Conservation (phyloP, 2,329 filamentous ascomycete species). For the Ceratocystis eucalypticola region DNA sequence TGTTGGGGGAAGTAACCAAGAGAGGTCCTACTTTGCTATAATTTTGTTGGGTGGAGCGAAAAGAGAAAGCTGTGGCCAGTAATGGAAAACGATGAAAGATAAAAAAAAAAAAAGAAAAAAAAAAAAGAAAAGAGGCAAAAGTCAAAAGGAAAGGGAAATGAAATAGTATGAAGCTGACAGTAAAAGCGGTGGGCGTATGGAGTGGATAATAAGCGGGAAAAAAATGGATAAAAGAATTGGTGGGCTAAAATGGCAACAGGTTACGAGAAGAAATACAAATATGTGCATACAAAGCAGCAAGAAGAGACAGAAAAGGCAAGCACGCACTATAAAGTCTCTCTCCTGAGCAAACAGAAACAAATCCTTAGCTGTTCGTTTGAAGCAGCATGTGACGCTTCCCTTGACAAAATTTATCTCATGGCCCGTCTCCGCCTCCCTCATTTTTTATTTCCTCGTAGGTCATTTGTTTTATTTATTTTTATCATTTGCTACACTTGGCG, state of each 20-base stretch:
- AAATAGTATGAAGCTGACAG: not conserved
- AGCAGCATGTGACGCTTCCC: not conserved
- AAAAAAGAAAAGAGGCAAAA: not conserved
- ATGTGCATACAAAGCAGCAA: too few species aligned
- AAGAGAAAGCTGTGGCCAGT: not conserved
- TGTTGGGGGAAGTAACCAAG: not conserved
- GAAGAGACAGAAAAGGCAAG: not conserved
- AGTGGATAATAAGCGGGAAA: too few species aligned
- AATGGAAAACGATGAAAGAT: not conserved
- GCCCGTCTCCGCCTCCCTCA: not conserved
- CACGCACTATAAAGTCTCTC: not conserved
- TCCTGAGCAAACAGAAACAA: not conserved
- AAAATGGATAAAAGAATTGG: too few species aligned
- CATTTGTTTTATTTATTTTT: not conserved
- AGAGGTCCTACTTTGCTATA: not conserved
- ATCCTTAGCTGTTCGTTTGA: not conserved
- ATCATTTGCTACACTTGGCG: not conserved
- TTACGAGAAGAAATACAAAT: too few species aligned
- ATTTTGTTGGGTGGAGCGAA: not conserved
- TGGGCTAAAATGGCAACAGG: too few species aligned
- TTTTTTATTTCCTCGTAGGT: not conserved
- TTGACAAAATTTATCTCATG: not conserved
- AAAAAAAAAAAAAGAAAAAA: not conserved
- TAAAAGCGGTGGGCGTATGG: too few species aligned
- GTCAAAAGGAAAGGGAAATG: not conserved